phyloP scores from a whole-genome alignment of 495 filamentous ascomycete species.

The Annulohypoxylon moriforme region DNA sequence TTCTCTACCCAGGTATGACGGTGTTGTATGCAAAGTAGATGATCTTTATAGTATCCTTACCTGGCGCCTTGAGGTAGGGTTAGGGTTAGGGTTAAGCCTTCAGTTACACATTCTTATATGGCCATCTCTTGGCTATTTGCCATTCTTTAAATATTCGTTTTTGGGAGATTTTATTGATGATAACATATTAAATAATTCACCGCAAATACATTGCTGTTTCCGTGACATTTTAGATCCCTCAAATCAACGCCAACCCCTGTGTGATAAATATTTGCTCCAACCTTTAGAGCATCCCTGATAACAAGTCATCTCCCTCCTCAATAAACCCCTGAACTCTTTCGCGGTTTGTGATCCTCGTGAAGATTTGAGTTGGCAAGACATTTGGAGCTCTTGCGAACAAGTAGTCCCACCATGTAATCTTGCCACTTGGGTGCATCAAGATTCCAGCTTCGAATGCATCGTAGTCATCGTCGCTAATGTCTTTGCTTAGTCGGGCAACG shows the following conservation, averaged over 20 bases:
- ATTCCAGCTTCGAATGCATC: background rate
- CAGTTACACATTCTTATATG: no score
- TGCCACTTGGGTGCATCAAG: conserved; percentile 25
- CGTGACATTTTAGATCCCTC: background rate
- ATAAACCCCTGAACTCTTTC: background rate
- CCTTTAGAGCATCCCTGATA: background rate
- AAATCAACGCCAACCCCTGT: background rate
- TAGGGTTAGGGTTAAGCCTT: no score
- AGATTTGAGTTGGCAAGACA: conserved; percentile 1
- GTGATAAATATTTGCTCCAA: background rate
- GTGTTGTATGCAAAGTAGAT: no score
- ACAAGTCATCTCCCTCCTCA: background rate
- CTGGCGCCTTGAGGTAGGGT: no score
- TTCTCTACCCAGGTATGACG: no score
- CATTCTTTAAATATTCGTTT: background rate
- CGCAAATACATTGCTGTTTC: background rate
- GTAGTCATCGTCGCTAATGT: background rate
- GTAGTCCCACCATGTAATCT: conserved; percentile 19
- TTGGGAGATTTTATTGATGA: background rate
- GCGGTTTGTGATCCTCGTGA: background rate
- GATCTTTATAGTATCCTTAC: no score
- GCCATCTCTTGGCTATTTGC: no score
- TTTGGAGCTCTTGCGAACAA: background rate
- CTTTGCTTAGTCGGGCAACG: background rate
- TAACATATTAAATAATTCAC: background rate